A percentile compares a stretch with the other conserved stretches of the same genome.
These are phyloP conservation scores for Hypoxylon sp. DNA, from an alignment of 2,329 filamentous ascomycete genomes.

Conservation along the genomic window DNA sequence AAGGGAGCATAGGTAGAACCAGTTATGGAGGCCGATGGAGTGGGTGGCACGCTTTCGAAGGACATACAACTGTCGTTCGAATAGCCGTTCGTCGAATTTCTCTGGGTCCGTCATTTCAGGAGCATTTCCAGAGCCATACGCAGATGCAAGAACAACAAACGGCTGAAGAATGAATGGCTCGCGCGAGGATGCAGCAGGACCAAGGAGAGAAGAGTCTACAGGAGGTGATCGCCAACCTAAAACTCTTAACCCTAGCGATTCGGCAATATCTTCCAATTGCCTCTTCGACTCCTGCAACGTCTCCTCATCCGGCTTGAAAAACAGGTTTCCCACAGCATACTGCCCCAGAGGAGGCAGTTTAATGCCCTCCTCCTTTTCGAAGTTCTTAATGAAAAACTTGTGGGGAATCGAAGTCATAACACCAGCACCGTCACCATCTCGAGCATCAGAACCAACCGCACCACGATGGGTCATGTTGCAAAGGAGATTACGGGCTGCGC, in stretches of 20 bases:
- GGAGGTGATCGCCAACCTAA: constrained; percentile 97
- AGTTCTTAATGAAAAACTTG: constrained; percentile 99
- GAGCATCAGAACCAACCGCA: constrained; percentile 96
- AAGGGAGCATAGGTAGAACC: constrained; percentile 98
- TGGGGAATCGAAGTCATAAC: constrained; percentile 99
- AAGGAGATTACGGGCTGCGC: constrained; percentile 85
- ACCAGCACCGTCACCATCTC: constrained; percentile 97
- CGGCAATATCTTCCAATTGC: constrained; percentile 94
- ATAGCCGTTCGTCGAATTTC: constrained; percentile 85
- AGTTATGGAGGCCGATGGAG: constrained; percentile 94
- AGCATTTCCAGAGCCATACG: constrained; percentile 85
- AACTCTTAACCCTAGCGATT: constrained; percentile 87
- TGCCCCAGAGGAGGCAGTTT: constrained; percentile 90
- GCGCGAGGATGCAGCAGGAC: constrained; percentile 91
- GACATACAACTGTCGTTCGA: constrained; percentile 94
- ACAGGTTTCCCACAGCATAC: constrained; percentile 97
- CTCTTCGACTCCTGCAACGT: constrained; percentile 90
- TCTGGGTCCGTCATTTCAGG: constrained; percentile 84
- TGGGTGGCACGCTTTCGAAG: constrained; percentile 95
- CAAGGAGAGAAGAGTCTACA: constrained; percentile 91
- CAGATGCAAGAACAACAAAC: constrained; percentile 88
- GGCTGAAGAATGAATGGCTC: constrained; percentile 97
- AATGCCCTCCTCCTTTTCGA: constrained; percentile 89
- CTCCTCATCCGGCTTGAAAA: constrained; percentile 97
- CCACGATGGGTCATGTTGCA: constrained; percentile 99